Base-by-base conservation (phyloP, 2,329 filamentous ascomycete species). In the Arthrocladium fulminans region DNA sequence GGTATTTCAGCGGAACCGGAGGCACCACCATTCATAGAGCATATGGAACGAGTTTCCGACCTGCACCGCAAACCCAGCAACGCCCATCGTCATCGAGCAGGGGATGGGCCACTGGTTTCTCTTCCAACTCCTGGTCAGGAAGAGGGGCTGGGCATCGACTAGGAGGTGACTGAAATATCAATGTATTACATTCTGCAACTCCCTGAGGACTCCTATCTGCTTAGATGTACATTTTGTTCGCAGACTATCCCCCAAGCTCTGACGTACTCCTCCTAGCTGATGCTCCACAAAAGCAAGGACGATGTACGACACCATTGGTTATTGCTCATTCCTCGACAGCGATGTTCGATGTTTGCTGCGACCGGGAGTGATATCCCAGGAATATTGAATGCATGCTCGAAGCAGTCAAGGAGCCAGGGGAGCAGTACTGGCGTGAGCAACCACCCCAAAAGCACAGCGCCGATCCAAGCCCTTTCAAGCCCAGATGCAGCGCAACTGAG, bases 1-100 rank as follows among this genome's bases (percentile, higher is more conserved):
- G 75, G 47, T 76, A 85, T 57, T 84, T 90, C 50, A 70, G 73
- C 50, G 74, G 67, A 47, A 63, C 58, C 22, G 70, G 69, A 19
- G 69, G 69, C 35, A 32, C 55, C n/a, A 55, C 51, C 32, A 55
- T 45, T 19, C 43, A 74, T 41, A 77, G 79, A 47, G 64, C 68
- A 0, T 85, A 80, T 58, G 86, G 86, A 3, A 83, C 81, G 1
- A 38, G 50, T 13, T 47, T 55, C 34, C 50, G 51, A 38, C 51
- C 45, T n/a, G 22, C 35, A 23, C 24, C 45, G 10, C 29, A 34
- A 34, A 20, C 39, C 6, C 27, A 13, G 13, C 27, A 37, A 24
- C 15, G 3, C 23, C 19, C 41, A 19, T 4, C 37, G 2, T 34
- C 50, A 45, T 50, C 49, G 27, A 53, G 47, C 38, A 39, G 54